Base-by-base conservation (phyloP, 805 yeast genomes). In the Lipomyces anomalus region DNA sequence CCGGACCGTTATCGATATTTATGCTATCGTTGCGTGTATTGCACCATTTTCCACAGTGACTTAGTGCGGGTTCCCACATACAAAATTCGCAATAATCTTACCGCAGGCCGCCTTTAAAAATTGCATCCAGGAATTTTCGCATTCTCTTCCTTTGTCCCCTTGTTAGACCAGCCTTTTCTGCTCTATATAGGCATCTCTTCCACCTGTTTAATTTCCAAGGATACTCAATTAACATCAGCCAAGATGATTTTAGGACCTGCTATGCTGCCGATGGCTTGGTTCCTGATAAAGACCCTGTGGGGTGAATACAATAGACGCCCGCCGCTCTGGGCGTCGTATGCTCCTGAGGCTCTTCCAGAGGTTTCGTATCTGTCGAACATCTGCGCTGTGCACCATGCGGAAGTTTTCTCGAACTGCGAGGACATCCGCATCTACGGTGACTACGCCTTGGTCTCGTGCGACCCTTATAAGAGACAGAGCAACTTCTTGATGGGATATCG, bases 211-310 rank as follows among this genome's bases (percentile, higher is more conserved):
- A n/a, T n/a, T n/a, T n/a, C n/a, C n/a, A n/a, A n/a, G n/a, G n/a
- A n/a, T n/a, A n/a, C n/a, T 13, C 30, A 26, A 26, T 13, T 9
- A 26, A 9, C 30, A 13, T 13, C 13, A 13, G 11, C 36, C 42
- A 49, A 28, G 32, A 50, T 47, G 55, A 16, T 50, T 9, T 41
- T 50, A 40, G 52, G 52, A 22, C 55, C 55, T 22, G 55, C 55
- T 5, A 6, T 34, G 40, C 26, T 48, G 34, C 55, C 55, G 21
- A 41, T 48, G 49, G 41, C 40, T 28, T 50, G 52, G 52, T 48
- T 50, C 43, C 4, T 50, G n/a, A 49, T 42, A 22, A 50, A 50
- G 42, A 42, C 33, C 21, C 42, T 48, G 17, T 50, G 48, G 47
- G 47, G 55, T 29, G 55, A 50, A 34, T 50, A 50, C 45, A 22